These are phyloP conservation scores for Plasmodium malariae DNA, from an alignment of 169 alveolate species.

Conservation along the genomic window DNA sequence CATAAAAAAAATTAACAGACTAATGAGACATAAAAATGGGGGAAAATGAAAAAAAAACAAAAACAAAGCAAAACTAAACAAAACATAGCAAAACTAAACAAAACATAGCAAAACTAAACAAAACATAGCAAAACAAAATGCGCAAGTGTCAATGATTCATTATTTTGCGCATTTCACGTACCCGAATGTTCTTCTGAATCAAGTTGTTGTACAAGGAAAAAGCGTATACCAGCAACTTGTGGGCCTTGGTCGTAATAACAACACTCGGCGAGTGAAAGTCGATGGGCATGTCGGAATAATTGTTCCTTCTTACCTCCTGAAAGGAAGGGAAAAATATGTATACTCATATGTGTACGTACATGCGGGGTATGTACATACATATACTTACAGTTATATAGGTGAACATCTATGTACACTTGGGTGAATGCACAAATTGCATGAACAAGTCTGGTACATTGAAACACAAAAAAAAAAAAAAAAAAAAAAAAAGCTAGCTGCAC, in stretches of 20 bases:
- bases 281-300: background rate
- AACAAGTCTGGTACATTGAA: background rate
- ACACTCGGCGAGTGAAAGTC: conserved; percentile 76
- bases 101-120: background rate
- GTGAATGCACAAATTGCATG: no score
- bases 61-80: no score
- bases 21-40: no score
- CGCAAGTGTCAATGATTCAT: background rate
- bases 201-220: conserved; percentile 48
- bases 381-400: background rate
- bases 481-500: background rate
- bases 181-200: conserved; percentile 57
- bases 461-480: background rate
- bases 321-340: background rate
- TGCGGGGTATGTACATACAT: background rate
- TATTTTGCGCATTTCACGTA: background rate
- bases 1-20: no score
- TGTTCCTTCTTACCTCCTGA: conserved; percentile 20
- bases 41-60: no score
- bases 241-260: conserved; percentile 68
- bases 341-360: background rate
- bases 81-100: background rate
- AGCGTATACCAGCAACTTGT: conserved; percentile 47
- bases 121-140: background rate
- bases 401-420: no score